Evolutionary conservation across 1,139 yeast genomes (phyloP).

Genomic region (Nakaseomyces glabratus): DNA sequence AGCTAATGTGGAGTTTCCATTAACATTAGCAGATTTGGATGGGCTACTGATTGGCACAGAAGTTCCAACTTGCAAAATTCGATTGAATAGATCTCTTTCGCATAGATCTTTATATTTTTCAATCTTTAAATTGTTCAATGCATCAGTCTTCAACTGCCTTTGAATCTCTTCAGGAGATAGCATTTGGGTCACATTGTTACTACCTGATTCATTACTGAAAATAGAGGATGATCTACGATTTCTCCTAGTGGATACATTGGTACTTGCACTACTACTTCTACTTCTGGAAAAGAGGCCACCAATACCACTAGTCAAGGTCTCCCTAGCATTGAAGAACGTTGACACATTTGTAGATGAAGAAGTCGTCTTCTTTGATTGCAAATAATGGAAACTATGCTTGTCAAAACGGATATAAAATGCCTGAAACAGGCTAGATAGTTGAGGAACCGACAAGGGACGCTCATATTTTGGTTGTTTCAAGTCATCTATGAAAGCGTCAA

Average conservation of each 20-base stretch:
- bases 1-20: conserved; percentile 1
- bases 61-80: conserved; percentile 28
- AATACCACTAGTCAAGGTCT: conserved; percentile 28
- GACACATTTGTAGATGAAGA: conserved; percentile 8
- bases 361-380: conserved; percentile 10
- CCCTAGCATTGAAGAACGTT: conserved; percentile 21
- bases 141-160: conserved; percentile 21
- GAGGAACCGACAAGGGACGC: conserved; percentile 44
- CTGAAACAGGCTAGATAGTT: conserved; percentile 46
- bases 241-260: conserved; percentile 13
- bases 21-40: background rate
- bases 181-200: conserved; percentile 16
- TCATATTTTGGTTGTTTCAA: conserved; percentile 48
- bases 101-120: conserved; percentile 28
- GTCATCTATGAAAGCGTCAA: conserved; percentile 40
- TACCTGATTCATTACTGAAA: conserved; percentile 23
- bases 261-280: conserved; percentile 27
- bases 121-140: conserved; percentile 21
- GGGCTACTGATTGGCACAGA: no score
- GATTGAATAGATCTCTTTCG: conserved; percentile 25
- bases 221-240: conserved; percentile 25
- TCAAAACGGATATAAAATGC: conserved; percentile 37
- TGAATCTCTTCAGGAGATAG: conserved; percentile 28
- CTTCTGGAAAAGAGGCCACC: conserved; percentile 31
- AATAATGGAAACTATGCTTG: conserved; percentile 23